Conservation (phyloP, 805 yeast species). For the Wickerhamomyces chaumierensis region DNA sequence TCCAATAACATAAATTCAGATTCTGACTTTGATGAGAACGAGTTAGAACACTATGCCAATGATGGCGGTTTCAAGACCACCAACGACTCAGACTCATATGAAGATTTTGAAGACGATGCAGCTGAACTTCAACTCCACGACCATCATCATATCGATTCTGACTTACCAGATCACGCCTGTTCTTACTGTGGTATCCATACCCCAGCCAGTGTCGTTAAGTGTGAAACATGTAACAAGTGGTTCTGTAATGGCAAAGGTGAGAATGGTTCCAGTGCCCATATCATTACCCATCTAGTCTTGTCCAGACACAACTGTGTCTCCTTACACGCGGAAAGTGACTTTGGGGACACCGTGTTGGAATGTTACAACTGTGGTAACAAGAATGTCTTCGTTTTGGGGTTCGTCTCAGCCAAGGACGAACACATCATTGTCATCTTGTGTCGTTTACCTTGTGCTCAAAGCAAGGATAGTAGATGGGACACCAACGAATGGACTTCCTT, state of each 20-base stretch:
- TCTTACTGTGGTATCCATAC: slow-evolving; percentile 67
- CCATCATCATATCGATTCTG: slow-evolving; percentile 4
- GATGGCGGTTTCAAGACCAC: slow-evolving; percentile 5
- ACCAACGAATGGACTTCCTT: slow-evolving; percentile 79
- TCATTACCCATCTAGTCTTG: slow-evolving; percentile 73
- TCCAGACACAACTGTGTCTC: slow-evolving; percentile 67
- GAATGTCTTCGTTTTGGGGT: slow-evolving; percentile 75
- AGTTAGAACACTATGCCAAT: neutral
- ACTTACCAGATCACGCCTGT: slow-evolving; percentile 33
- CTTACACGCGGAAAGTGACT: slow-evolving; percentile 67
- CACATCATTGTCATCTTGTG: slow-evolving; percentile 81
- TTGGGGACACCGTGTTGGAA: slow-evolving; percentile 81
- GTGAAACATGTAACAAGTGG: slow-evolving; percentile 75
- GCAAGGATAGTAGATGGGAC: slow-evolving; percentile 75
- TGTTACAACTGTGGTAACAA: slow-evolving; percentile 84
- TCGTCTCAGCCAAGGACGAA: slow-evolving; percentile 77
- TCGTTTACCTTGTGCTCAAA: slow-evolving; percentile 78
- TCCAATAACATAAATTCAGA: neutral
- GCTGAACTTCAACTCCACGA: slow-evolving; percentile 3
- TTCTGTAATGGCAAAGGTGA: slow-evolving; percentile 69
- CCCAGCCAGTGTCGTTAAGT: slow-evolving; percentile 58
- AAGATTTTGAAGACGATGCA: slow-evolving; percentile 12
- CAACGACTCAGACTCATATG: too few species aligned
- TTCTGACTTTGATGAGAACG: slow-evolving; percentile 1
- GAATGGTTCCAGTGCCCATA: slow-evolving; percentile 57